Conservation (phyloP, 1,139 yeast species). For the Magnusiomyces suaveolens region DNA sequence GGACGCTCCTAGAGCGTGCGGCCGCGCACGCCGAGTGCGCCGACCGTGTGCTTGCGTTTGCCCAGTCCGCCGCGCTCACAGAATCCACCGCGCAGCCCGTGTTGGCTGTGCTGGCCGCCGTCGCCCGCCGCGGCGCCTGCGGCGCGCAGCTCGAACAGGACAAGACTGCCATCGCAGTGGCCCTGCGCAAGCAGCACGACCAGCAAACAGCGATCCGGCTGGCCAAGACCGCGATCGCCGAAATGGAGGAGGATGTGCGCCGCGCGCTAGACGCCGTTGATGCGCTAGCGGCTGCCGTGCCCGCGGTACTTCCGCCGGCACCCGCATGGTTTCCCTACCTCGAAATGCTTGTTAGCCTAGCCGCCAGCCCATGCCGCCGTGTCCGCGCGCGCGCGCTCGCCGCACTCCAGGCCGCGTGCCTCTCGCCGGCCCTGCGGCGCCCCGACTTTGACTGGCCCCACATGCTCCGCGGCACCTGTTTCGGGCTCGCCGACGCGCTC, state of each 20-base stretch:
- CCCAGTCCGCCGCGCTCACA: too few species aligned
- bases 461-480: slow-evolving; percentile 60
- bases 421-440: slow-evolving; percentile 27
- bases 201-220: slow-evolving; percentile 11
- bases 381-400: slow-evolving; percentile 51
- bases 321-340: slow-evolving; percentile 23
- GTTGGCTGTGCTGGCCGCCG: slow-evolving; percentile 65
- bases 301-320: too few species aligned
- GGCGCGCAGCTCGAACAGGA: slow-evolving; percentile 72
- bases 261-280: slow-evolving; percentile 54
- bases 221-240: slow-evolving; percentile 13
- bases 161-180: slow-evolving; percentile 34
- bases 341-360: slow-evolving; percentile 74
- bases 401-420: slow-evolving; percentile 43
- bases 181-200: slow-evolving; percentile 11
- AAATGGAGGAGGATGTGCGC: slow-evolving; percentile 40
- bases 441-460: slow-evolving; percentile 27
- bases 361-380: slow-evolving; percentile 79
- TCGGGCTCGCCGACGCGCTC: slow-evolving; percentile 62
- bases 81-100: slow-evolving; percentile 24
- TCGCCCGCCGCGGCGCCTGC: slow-evolving; percentile 72
- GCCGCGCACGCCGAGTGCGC: too few species aligned
- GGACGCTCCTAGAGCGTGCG: too few species aligned
- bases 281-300: too few species aligned
- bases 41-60: too few species aligned